These are phyloP conservation scores for Populus simonii DNA, from an alignment of 345 rosid species.

Conservation along the genomic window DNA sequence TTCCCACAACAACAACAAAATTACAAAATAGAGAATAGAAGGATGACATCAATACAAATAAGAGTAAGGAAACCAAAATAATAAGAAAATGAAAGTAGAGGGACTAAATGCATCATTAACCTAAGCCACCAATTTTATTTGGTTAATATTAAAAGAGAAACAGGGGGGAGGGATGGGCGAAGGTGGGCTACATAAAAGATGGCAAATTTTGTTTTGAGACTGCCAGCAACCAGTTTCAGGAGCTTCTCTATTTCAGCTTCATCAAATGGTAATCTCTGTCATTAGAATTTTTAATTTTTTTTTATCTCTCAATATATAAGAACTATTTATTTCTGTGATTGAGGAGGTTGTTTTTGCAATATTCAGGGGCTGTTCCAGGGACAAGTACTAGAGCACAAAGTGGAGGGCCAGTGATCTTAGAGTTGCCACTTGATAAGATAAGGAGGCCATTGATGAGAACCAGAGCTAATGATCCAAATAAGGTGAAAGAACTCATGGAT, in stretches of 20 bases:
- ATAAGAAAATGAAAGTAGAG: no score
- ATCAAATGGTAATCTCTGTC: slow-evolving; percentile 47
- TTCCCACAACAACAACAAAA: no score
- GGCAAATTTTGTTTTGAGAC: slow-evolving; percentile 55
- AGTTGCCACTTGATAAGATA: slow-evolving; percentile 72
- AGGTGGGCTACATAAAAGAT: slow-evolving; percentile 19
- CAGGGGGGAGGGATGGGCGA: not conserved
- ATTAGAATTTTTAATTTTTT: not conserved
- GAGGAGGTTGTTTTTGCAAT: not conserved
- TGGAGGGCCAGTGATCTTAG: slow-evolving; percentile 62
- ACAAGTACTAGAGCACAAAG: slow-evolving; percentile 20
- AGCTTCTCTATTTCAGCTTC: slow-evolving; percentile 63
- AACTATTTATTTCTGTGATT: not conserved
- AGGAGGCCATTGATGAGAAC: slow-evolving; percentile 82
- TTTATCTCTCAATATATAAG: not conserved
- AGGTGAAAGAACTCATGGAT: slow-evolving; percentile 83
- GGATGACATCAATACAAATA: no score
- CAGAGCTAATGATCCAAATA: slow-evolving; percentile 72
- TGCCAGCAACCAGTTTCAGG: slow-evolving; percentile 38
- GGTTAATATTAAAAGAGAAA: not conserved
- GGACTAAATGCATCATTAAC: no score
- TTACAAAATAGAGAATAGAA: no score
- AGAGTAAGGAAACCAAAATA: no score
- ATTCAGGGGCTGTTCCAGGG: slow-evolving; percentile 35
- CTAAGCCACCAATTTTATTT: not conserved